Evolutionary conservation across 225 moss, liverwort and hornwort genomes (phyloP), one percentile per base, ranked within the genome.

Genomic region (Rhytidiadelphus loreus): DNA sequence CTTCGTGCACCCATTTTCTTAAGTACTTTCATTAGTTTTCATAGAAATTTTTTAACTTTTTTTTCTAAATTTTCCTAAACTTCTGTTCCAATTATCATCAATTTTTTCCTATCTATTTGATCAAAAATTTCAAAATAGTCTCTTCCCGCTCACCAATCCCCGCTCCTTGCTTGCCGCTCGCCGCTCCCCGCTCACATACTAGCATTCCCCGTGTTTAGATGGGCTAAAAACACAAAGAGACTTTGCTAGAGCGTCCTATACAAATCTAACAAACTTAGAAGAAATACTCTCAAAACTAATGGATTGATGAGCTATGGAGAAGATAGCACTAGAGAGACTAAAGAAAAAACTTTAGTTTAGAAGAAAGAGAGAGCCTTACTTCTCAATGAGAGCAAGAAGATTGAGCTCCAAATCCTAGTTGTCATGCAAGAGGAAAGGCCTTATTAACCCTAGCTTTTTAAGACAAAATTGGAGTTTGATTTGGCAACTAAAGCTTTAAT

Each of bases 221-320:
- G 18, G 35, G 20, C 0, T 37, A 2, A 22, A 21, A 30, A n/a
- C 11, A 19, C 12, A 22, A 4, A 1, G 12, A 12, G 21, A 37
- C 4, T n/a, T 12, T 66, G 1, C 12, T 66, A 4, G 37, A 66
- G n/a, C 5, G 0, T 66, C 6, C 20, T 65, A 33, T 0, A n/a
- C 1, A 66, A 1, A 21, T 35, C 22, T 22, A 66, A 21, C 12
- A 2, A 66, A n/a, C 2, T n/a, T 66, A 1, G 12, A 66, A 6
- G 5, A 20, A 66, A 66, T 66, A 0, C n/a, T n/a, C 12, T 66
- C 1, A 11, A n/a, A n/a, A 37, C n/a, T 21, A 66, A 37, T 66
- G 11, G 22, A 66, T 66, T 64, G 21, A 20, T 22, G 32, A 66
- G 12, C n/a, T 66, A n/a, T 66, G 6, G 12, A 66, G 21, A 35